Evolutionary conservation across 176 grass and related monocot species (phyloP), one percentile per base, ranked within the genome.

Genomic region (Musa itinerans): DNA sequence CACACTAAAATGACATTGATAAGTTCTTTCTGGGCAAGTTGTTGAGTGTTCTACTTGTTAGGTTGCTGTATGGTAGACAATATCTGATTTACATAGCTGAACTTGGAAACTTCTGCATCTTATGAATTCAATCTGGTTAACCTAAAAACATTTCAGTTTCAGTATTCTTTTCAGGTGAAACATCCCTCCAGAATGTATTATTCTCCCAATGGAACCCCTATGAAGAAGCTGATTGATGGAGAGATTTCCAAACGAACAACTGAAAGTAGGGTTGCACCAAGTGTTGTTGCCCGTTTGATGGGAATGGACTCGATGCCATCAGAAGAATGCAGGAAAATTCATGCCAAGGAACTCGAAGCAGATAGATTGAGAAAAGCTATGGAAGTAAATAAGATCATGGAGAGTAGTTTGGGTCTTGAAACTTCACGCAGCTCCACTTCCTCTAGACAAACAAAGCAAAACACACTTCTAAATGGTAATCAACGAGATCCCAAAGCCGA

Each of bases 271-370:
- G 75, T 71, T 65, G 53, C 54, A 69, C 87, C 88, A 2, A 85
- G 76, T 70, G 82, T 93, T 11, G 79, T 91, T 72, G 90, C 84
- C 66, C 88, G 88, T 24, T 87, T 98, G 53, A 98, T 98, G 90
- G 94, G 94, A 82, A 82, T 98, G 29, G 86, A 93, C 78, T 63
- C 79, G 11, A 76, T 76, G 10, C 83, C 85, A 19, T 7, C 74
- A 69, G 34, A 72, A n/a, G 1, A 26, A 52, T 72, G 78, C 72
- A 19, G 63, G 17, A 61, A 69, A 27, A 74, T 71, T 69, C 68
- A 82, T 79, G 75, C 85, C 29, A 87, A 87, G 71, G 51, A 72
- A 48, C 71, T 66, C 17, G 76, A 83, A 71, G 27, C 73, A 50
- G 71, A 56, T 12, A 83, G 75, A 62, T 13, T 63, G 29, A 78